Evolutionary conservation across 352 stramenopile species (phyloP).

Genomic region (Poterioochromonas sp.): DNA sequence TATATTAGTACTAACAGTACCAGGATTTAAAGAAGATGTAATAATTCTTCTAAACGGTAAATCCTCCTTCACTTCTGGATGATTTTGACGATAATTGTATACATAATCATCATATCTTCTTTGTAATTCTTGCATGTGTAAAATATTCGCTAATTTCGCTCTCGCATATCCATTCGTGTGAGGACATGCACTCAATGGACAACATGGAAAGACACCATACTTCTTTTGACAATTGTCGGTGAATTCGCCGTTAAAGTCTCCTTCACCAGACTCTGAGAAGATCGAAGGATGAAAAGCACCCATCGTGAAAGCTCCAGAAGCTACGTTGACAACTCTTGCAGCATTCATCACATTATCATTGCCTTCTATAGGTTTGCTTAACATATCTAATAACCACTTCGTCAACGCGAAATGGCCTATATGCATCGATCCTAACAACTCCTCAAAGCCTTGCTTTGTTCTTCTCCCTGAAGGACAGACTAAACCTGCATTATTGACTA

Average conservation of each 20-base stretch:
- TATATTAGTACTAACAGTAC: not conserved
- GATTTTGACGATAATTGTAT: not conserved
- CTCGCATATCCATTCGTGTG: not conserved
- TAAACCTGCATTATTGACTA: slow-evolving; percentile 1
- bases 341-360: not conserved
- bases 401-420: not conserved
- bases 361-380: not conserved
- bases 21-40: not conserved
- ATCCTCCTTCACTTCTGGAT: no score
- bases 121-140: not conserved
- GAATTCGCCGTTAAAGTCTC: not conserved
- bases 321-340: not conserved
- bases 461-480: not conserved
- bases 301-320: not conserved
- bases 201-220: not conserved
- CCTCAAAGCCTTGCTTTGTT: not conserved
- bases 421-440: not conserved
- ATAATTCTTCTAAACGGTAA: not conserved
- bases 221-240: not conserved
- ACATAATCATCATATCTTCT: not conserved
- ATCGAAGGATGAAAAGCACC: not conserved
- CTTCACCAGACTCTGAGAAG: not conserved
- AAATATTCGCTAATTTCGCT: not conserved
- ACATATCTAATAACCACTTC: not conserved
- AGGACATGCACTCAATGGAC: not conserved